Evolutionary conservation across 495 filamentous ascomycete species (phyloP).

Genomic region (Xylaria venustula): DNA sequence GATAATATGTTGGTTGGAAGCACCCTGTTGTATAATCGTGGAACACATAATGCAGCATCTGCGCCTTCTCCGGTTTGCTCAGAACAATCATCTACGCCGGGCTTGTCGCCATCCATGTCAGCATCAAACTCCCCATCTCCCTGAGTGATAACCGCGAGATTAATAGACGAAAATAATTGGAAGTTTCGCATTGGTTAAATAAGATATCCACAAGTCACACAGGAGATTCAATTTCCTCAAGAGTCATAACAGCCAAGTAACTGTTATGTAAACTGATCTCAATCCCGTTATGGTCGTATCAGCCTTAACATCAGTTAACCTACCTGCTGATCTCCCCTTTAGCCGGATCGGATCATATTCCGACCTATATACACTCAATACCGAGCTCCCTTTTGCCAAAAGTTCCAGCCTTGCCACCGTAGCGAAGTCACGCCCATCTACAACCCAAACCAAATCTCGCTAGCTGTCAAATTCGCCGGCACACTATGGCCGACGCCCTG

Average conservation of each 20-base stretch:
- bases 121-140: not conserved
- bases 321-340: not conserved
- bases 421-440: not conserved
- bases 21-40: not conserved
- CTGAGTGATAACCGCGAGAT: too few species aligned
- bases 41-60: not conserved
- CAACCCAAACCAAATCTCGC: conserved; percentile 38
- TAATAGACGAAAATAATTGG: too few species aligned
- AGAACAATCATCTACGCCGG: not conserved
- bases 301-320: too few species aligned
- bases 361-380: not conserved
- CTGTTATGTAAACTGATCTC: too few species aligned
- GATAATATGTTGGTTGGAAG: not conserved
- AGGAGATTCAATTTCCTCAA: too few species aligned
- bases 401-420: not conserved
- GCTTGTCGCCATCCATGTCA: not conserved
- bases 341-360: not conserved
- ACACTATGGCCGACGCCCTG: conserved; percentile 40
- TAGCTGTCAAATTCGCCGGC: conserved; percentile 36
- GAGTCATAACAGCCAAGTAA: too few species aligned
- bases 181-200: too few species aligned
- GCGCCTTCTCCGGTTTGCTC: not conserved
- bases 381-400: not conserved
- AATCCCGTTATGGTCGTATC: too few species aligned
- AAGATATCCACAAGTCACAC: too few species aligned